These are phyloP conservation scores for Magnusiomyces paraingens DNA, from an alignment of 1,139 yeast species.

Conservation along the genomic window DNA sequence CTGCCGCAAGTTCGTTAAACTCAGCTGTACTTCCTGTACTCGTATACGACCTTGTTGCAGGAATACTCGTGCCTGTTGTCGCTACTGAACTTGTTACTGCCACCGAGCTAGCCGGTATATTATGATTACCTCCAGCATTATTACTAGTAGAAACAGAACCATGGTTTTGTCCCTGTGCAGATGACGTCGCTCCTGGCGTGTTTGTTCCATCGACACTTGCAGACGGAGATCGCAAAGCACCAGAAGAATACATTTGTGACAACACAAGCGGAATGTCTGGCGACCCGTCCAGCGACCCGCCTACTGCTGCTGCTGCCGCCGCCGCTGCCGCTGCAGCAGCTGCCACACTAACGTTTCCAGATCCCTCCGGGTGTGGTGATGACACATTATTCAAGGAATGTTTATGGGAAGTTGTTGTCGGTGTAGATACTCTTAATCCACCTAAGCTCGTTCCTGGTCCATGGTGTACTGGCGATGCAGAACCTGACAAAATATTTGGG, in stretches of 20 bases:
- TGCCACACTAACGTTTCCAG: too few species aligned
- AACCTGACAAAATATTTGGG: slow-evolving; percentile 1
- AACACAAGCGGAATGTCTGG: too few species aligned
- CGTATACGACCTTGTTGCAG: too few species aligned
- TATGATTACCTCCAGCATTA: not conserved
- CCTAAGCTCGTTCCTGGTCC: not conserved
- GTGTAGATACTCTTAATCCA: not conserved
- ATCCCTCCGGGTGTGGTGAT: not conserved
- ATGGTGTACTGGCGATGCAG: not conserved
- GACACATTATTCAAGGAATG: slow-evolving; percentile 1
- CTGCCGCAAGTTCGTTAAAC: slow-evolving; percentile 5
- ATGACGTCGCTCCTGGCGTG: too few species aligned
- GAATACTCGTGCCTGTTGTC: too few species aligned
- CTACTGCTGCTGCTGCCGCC: not conserved
- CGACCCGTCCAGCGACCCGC: too few species aligned
- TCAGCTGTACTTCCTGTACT: slow-evolving; percentile 4
- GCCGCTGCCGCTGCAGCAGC: not conserved
- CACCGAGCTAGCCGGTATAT: too few species aligned
- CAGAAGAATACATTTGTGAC: too few species aligned
- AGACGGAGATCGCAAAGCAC: too few species aligned
- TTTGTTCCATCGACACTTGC: too few species aligned
- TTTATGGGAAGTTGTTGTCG: slow-evolving; percentile 5
- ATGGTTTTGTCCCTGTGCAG: too few species aligned
- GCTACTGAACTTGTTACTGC: too few species aligned
- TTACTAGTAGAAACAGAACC: not conserved